Base-by-base conservation (phyloP, 2,329 filamentous ascomycete genomes). In the Fusarium sp. region DNA sequence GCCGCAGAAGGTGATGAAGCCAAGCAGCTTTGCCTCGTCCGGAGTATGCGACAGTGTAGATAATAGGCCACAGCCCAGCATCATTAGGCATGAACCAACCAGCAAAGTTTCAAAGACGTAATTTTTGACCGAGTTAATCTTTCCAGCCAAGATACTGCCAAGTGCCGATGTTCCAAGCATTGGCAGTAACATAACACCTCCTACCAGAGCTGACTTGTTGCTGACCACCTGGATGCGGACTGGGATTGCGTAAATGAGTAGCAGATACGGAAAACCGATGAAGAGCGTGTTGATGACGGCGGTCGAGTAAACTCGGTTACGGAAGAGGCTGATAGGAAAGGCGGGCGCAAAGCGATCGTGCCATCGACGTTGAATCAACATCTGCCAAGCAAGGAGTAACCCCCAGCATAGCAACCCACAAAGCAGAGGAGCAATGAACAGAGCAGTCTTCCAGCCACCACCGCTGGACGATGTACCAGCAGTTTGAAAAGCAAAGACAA, bases 401-500 rank as follows among this genome's bases (percentile, higher is more conserved):
- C 56, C 55, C 73, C 77, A 80, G 23, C 75, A 74, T 3, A 75
- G 6, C 6, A 79, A 8, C 7, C 80, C 80, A 10, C 68, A 65
- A 1, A 73, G 36, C 11, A 81, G 27, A 4, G 80, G 78, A 0
- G 71, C 78, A 30, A 80, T 65, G 44, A 81, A 81, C 6, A 76
- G 50, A 6, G 75, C 77, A 23, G 80, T 78, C 8, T 81, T 75
- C 87, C 87, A 90, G 40, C 78, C 72, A n/a, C 78, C 65, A 1
- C 66, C 65, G 1, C 66, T 61, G 3, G 78, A 66, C 0, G 77
- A 74, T 1, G 73, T 73, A 0, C 84, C 84, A 4, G 82, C 82
- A 66, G 84, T 84, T 70, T 90, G 87, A 60, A 90, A 89, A 2
- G 88, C 80, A 68, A 89, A 89, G 0, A 89, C 86, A 6, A 89